Evolutionary conservation across 805 yeast genomes (phyloP).

Genomic region (Metschnikowia hibisci): DNA sequence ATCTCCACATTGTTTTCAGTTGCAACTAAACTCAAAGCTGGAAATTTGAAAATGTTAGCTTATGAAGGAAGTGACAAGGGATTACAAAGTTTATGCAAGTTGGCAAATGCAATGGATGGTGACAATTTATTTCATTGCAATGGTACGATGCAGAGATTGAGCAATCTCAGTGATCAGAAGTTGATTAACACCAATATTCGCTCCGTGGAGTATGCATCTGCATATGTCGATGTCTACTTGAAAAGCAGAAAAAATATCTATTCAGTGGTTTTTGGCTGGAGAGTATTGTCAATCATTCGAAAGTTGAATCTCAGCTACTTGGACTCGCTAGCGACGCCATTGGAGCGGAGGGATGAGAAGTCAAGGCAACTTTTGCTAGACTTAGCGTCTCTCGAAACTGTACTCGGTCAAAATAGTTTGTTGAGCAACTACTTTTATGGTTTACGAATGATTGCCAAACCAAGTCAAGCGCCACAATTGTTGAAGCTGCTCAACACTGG

Average conservation of each 20-base stretch:
- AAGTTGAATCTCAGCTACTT: slow-evolving; percentile 31
- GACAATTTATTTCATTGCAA: slow-evolving; percentile 27
- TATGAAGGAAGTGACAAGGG: slow-evolving; percentile 25
- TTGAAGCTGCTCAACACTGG: slow-evolving; percentile 16
- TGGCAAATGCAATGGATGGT: slow-evolving; percentile 33
- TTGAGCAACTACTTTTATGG: slow-evolving; percentile 19
- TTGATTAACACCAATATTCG: slow-evolving; percentile 25
- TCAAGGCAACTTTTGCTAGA: slow-evolving; percentile 15
- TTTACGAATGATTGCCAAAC: slow-evolving; percentile 24
- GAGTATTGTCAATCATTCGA: slow-evolving; percentile 32
- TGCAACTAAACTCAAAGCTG: slow-evolving; percentile 24
- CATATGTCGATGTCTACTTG: slow-evolving; percentile 29
- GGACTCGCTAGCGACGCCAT: slow-evolving; percentile 11
- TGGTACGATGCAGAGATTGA: slow-evolving; percentile 24
- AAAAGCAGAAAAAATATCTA: slow-evolving; percentile 23
- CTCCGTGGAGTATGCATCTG: slow-evolving; percentile 28
- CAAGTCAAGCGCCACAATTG: slow-evolving; percentile 20
- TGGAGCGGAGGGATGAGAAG: slow-evolving; percentile 12
- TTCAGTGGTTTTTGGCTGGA: slow-evolving; percentile 31
- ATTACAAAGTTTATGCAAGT: slow-evolving; percentile 21
- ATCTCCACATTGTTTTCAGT: slow-evolving; percentile 20
- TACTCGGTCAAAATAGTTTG: slow-evolving; percentile 8
- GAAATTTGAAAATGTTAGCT: slow-evolving; percentile 28
- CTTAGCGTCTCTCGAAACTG: slow-evolving; percentile 15
- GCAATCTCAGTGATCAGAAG: slow-evolving; percentile 22